Conservation (phyloP, 2,329 filamentous ascomycete genomes). For the Thermomyces lanuginosus region DNA sequence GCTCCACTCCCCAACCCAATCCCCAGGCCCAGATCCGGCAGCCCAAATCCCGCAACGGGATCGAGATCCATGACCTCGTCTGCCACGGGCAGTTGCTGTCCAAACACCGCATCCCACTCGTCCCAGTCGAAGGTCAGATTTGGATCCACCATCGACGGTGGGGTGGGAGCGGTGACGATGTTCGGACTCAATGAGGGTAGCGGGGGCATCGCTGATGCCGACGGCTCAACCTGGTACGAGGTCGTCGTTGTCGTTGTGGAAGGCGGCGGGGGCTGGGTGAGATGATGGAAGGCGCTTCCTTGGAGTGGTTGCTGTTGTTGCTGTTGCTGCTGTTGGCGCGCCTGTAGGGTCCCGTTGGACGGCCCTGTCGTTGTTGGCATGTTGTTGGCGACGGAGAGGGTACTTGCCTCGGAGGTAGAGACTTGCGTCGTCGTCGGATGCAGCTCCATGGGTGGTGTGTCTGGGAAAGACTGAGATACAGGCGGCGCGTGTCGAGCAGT, state of each 20-base stretch:
- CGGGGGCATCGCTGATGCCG: conserved; percentile 1
- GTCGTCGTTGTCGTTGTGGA: too few species aligned
- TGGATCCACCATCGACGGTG: conserved; percentile 22
- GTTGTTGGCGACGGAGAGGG: background rate
- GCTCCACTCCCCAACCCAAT: conserved; percentile 1
- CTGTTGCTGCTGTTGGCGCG: conserved; percentile 2
- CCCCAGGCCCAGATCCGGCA: conserved; percentile 13
- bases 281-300: too few species aligned
- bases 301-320: background rate
- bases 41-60: conserved; percentile 19
- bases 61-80: conserved; percentile 30
- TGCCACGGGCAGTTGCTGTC: conserved; percentile 28
- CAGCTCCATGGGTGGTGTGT: conserved; percentile 6
- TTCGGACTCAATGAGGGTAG: conserved; percentile 2
- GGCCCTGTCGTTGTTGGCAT: conserved; percentile 3
- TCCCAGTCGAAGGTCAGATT: conserved; percentile 34
- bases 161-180: conserved; percentile 14
- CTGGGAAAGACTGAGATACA: conserved; percentile 8
- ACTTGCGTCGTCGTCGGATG: conserved; percentile 5
- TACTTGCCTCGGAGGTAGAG: too few species aligned
- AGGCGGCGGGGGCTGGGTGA: background rate
- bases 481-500: conserved; percentile 10
- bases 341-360: conserved; percentile 1
- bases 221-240: too few species aligned
- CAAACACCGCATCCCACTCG: conserved; percentile 34